Evolutionary conservation across 768 basidiomycete species (phyloP).

Genomic region (Suillus decipiens): DNA sequence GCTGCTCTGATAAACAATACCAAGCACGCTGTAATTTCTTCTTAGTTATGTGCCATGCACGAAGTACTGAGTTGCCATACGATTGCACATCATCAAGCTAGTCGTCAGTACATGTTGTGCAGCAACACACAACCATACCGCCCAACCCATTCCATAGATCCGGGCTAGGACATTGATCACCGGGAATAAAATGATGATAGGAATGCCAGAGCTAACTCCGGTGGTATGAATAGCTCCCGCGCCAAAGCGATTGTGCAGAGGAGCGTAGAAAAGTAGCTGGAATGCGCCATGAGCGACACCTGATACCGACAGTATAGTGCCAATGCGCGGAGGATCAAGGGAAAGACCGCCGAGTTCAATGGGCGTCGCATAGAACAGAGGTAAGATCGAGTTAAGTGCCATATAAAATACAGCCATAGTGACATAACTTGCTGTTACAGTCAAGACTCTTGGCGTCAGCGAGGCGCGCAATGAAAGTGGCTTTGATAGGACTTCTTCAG

Average conservation of each 20-base stretch:
- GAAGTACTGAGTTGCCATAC: not conserved
- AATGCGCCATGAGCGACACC: constrained; percentile 42
- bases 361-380: constrained; percentile 35
- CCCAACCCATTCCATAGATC: constrained; percentile 4
- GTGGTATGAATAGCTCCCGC: constrained; percentile 55
- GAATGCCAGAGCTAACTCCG: constrained; percentile 51
- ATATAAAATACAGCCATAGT: constrained; percentile 65
- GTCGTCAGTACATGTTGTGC: constrained; percentile 50
- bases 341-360: constrained; percentile 32
- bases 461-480: constrained; percentile 51
- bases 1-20: constrained; percentile 26
- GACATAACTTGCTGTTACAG: constrained; percentile 64
- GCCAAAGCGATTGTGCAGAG: constrained; percentile 55
- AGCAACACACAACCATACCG: constrained; percentile 52
- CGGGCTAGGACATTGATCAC: constrained; percentile 38
- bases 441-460: constrained; percentile 54
- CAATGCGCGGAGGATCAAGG: constrained; percentile 33
- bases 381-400: constrained; percentile 48
- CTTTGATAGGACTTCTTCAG: not conserved
- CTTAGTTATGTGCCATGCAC: not conserved
- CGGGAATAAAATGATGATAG: constrained; percentile 43
- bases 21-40: not conserved
- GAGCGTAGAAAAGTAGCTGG: constrained; percentile 64
- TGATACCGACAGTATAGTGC: constrained; percentile 24
- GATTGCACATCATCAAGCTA: not conserved